Percentiles rank a stretch among this genome's conserved stretches.
phyloP scores from a whole-genome alignment of 257 asterid genomes.

The Perilla frutescens region DNA sequence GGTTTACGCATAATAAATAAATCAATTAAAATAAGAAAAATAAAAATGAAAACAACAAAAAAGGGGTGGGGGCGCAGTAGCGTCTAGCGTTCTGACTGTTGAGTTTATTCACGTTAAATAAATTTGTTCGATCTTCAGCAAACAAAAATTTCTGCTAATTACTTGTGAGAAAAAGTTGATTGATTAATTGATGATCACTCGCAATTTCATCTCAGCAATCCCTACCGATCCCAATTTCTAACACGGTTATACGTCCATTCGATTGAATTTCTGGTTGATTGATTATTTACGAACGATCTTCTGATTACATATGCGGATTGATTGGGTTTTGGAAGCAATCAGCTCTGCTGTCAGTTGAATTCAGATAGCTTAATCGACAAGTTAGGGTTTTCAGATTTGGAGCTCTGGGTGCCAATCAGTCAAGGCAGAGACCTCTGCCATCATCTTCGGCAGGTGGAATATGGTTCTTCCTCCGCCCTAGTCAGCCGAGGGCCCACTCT shows the following conservation, averaged over 20 bases:
- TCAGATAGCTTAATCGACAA: constrained; percentile 35
- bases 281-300: constrained; percentile 16
- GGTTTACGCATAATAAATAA: background rate
- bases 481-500: constrained; percentile 69
- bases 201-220: constrained; percentile 1
- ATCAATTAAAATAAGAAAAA: background rate
- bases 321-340: constrained; percentile 39
- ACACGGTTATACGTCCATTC: background rate
- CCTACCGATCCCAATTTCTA: background rate
- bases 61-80: background rate
- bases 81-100: constrained; percentile 11
- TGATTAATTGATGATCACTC: constrained; percentile 17
- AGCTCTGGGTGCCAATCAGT: constrained; percentile 99
- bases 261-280: constrained; percentile 5
- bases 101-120: background rate
- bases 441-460: constrained; percentile 81
- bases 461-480: constrained; percentile 88
- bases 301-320: constrained; percentile 41
- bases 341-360: constrained; percentile 37
- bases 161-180: background rate
- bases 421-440: constrained; percentile 90
- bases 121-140: constrained; percentile 27
- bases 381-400: constrained; percentile 56
- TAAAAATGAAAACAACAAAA: background rate
- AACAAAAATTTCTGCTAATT: background rate